These are phyloP conservation scores for Cocos nucifera DNA, from an alignment of 176 grass and related monocot species.

Conservation along the genomic window DNA sequence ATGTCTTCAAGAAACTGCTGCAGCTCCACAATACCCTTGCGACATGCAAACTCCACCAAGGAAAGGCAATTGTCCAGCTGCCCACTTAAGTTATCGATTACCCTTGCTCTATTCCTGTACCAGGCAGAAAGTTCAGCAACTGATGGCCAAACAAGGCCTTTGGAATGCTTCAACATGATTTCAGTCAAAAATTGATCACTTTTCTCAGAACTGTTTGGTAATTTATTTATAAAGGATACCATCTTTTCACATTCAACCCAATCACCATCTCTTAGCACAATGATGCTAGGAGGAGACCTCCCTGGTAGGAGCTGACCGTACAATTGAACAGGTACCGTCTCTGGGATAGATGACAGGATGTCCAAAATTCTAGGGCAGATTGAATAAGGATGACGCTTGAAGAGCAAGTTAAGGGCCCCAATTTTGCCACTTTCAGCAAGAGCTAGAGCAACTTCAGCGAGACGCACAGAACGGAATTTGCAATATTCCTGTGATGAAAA, in stretches of 20 bases:
- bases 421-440: conserved; percentile 96
- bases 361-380: conserved; percentile 47
- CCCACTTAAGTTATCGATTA: conserved; percentile 94
- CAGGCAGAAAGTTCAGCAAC: conserved; percentile 60
- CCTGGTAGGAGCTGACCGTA: conserved; percentile 86
- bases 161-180: conserved; percentile 50
- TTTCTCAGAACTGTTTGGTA: conserved; percentile 29
- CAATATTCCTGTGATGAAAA: conserved; percentile 66
- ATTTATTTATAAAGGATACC: conserved; percentile 49
- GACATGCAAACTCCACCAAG: conserved; percentile 69
- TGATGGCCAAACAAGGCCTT: conserved; percentile 77
- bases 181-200: conserved; percentile 57
- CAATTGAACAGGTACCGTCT: conserved; percentile 79
- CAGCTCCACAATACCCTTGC: conserved; percentile 58
- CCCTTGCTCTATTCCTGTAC: conserved; percentile 75
- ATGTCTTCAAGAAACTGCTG: conserved; percentile 66
- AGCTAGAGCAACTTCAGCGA: conserved; percentile 51
- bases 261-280: conserved; percentile 68
- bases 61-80: conserved; percentile 83
- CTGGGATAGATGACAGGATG: conserved; percentile 76
- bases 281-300: conserved; percentile 43
- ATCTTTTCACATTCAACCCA: conserved; percentile 92
- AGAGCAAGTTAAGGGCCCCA: conserved; percentile 87
- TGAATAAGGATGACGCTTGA: conserved; percentile 93
- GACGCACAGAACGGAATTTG: conserved; percentile 56